Conservation (phyloP, 2,329 filamentous ascomycete genomes). For the Dothideomycetes sp. region DNA sequence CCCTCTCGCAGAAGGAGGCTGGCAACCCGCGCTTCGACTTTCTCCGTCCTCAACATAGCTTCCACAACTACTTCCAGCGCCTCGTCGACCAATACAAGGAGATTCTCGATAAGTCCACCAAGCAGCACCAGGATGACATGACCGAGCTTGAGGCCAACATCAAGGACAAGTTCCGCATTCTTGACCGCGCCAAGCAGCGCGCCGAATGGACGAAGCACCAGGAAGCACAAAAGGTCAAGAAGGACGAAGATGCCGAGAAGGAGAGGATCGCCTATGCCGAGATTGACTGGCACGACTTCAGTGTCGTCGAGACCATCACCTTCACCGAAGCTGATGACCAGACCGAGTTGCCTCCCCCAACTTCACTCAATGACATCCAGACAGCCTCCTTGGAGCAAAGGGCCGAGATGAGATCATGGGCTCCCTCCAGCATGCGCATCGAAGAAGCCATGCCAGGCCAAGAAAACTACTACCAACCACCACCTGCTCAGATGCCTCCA, state of each 20-base stretch:
- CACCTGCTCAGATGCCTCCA: constrained; percentile 22
- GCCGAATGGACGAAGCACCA: constrained; percentile 82
- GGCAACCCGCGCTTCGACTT: constrained; percentile 96
- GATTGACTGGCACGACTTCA: constrained; percentile 97
- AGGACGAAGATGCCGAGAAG: constrained; percentile 77
- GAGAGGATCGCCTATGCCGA: constrained; percentile 69
- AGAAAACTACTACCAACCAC: constrained; percentile 25
- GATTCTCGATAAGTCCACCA: constrained; percentile 59
- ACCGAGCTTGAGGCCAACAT: constrained; percentile 65
- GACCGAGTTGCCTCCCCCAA: constrained; percentile 77
- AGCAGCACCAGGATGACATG: constrained; percentile 62
- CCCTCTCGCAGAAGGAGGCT: constrained; percentile 77
- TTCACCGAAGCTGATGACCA: constrained; percentile 86
- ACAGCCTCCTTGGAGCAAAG: constrained; percentile 93
- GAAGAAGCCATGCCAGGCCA: constrained; percentile 60
- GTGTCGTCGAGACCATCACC: constrained; percentile 86
- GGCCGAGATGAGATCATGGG: constrained; percentile 79
- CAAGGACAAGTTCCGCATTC: constrained; percentile 67
- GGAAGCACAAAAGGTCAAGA: constrained; percentile 75
- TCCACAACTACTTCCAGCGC: constrained; percentile 91
- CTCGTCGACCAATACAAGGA: constrained; percentile 90
- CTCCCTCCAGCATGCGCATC: constrained; percentile 65
- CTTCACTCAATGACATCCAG: constrained; percentile 81
- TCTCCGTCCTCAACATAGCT: constrained; percentile 84
- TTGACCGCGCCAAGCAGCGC: constrained; percentile 72